Percentiles rank a stretch among this genome's conserved stretches.
phyloP scores from a whole-genome alignment of 2,329 filamentous ascomycete genomes.

The Talaromyces sp. region DNA sequence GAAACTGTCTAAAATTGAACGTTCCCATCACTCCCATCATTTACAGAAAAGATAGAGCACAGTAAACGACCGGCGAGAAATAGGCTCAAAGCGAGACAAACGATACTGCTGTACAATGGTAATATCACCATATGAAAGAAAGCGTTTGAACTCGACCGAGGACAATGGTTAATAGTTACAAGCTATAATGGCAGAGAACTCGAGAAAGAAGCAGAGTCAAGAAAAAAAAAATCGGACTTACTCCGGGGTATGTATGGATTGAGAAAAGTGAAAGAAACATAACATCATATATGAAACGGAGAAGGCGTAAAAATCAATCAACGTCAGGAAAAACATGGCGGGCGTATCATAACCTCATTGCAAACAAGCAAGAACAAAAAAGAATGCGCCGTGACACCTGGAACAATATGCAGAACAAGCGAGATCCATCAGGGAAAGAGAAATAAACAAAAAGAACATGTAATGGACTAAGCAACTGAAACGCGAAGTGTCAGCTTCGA shows the following conservation, averaged over 20 bases:
- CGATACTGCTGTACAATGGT: constrained; percentile 16
- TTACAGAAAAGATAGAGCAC: not conserved
- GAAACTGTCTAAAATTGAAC: constrained; percentile 1
- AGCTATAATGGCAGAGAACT: constrained; percentile 7
- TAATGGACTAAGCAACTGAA: constrained; percentile 28
- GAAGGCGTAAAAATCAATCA: not conserved
- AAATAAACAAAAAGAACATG: not conserved
- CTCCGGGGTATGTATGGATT: constrained; percentile 13
- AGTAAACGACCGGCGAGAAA: not conserved
- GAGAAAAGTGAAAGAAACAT: constrained; percentile 5
- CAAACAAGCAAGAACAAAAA: not conserved
- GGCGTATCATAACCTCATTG: constrained; percentile 13
- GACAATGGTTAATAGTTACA: constrained; percentile 1
- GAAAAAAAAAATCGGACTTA: constrained; percentile 6
- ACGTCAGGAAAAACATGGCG: not conserved
- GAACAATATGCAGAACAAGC: constrained; percentile 9
- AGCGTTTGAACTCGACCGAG: not conserved
- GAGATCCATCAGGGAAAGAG: not conserved
- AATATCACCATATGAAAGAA: constrained; percentile 8
- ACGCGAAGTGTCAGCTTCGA: constrained; percentile 80
- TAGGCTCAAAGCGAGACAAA: constrained; percentile 1
- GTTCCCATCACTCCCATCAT: not conserved
- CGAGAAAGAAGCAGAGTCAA: not conserved
- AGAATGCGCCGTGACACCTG: constrained; percentile 14
- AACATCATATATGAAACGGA: constrained; percentile 6